These are phyloP conservation scores for Nitzschia inconspicua DNA, from an alignment of 108 stramenopile species.

Conservation along the genomic window DNA sequence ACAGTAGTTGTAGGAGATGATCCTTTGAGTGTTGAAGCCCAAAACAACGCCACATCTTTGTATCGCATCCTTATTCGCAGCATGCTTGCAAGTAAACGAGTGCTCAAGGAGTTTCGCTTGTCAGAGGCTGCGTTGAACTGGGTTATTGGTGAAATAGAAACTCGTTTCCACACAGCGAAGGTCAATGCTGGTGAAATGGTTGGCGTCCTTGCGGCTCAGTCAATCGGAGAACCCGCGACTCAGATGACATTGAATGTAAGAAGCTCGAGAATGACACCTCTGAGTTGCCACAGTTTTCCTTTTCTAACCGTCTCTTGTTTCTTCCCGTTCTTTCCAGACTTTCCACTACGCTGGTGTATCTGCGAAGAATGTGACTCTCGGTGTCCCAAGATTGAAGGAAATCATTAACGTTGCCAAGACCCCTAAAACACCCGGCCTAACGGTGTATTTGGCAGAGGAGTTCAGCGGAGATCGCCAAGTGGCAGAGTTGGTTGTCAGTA, in stretches of 20 bases:
- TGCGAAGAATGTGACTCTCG: constrained; percentile 98
- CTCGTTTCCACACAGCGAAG: constrained; percentile 85
- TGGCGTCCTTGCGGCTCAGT: constrained; percentile 98
- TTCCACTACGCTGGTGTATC: constrained; percentile 99
- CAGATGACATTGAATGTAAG: constrained; percentile 96
- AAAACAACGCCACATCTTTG: constrained; percentile 91
- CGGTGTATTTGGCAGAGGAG: constrained; percentile 83
- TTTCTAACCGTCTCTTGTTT: background rate
- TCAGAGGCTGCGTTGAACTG: constrained; percentile 88
- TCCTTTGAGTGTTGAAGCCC: constrained; percentile 84
- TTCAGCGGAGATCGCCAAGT: constrained; percentile 79
- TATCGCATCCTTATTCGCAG: constrained; percentile 91
- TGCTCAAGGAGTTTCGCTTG: constrained; percentile 86
- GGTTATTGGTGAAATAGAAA: constrained; percentile 91
- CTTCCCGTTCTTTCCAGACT: constrained; percentile 44
- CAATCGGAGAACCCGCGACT: constrained; percentile 98
- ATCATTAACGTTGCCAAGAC: constrained; percentile 98
- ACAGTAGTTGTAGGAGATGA: constrained; percentile 94
- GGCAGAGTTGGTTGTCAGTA: constrained; percentile 78
- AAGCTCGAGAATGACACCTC: background rate
- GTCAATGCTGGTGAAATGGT: constrained; percentile 98
- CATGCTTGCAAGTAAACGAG: constrained; percentile 83
- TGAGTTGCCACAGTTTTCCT: background rate
- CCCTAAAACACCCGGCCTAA: constrained; percentile 93
- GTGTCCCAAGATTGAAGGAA: constrained; percentile 98